phyloP scores from a whole-genome alignment of 2,329 filamentous ascomycete genomes.

The Trichoderma breve region DNA sequence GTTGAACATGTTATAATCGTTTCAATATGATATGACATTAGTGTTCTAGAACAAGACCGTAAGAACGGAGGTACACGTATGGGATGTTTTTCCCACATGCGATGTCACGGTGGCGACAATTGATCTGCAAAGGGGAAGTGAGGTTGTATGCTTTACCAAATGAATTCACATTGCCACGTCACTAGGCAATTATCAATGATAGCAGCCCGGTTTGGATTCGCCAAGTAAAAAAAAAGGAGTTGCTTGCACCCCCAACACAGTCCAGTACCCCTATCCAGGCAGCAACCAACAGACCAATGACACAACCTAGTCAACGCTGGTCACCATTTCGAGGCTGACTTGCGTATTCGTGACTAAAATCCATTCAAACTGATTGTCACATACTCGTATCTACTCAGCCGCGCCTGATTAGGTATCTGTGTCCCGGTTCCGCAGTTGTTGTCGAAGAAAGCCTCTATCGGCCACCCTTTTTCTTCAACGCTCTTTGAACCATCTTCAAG shows the following conservation, averaged over 20 bases:
- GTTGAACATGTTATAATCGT: background rate
- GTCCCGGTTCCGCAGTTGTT: background rate
- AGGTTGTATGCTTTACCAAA: background rate
- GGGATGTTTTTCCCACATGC: background rate
- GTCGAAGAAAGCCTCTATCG: background rate
- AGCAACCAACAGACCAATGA: background rate
- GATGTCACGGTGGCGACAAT: background rate
- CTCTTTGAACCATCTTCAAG: background rate
- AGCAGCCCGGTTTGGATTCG: background rate
- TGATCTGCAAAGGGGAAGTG: background rate
- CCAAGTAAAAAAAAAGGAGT: background rate
- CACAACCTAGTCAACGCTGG: background rate
- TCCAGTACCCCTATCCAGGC: background rate
- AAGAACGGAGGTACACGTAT: background rate
- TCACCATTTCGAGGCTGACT: background rate
- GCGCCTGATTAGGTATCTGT: background rate
- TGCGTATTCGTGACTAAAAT: background rate
- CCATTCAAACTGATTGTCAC: background rate
- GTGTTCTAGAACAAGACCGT: background rate
- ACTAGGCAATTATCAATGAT: background rate
- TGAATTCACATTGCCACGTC: background rate
- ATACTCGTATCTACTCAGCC: background rate
- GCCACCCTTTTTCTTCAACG: background rate
- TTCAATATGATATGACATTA: background rate
- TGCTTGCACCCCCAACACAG: background rate